Percentiles rank a stretch among this genome's conserved stretches.
These are phyloP conservation scores for Ophiostoma sp. DNA, from an alignment of 2,329 filamentous ascomycete genomes.

Conservation along the genomic window DNA sequence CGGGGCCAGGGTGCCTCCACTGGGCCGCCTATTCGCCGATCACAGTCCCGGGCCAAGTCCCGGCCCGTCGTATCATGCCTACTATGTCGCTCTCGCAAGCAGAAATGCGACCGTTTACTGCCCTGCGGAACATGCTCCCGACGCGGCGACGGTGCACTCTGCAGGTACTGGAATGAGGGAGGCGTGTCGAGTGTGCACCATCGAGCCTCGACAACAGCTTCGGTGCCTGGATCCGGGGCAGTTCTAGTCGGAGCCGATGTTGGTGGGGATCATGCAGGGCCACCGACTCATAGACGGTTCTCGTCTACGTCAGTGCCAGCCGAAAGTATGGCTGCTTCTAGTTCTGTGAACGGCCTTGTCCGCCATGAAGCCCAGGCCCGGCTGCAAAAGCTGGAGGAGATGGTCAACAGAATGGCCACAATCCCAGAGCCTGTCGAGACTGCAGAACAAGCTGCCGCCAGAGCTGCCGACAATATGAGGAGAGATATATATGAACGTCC, in stretches of 20 bases:
- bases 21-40: conserved; percentile 12
- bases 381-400: conserved; percentile 39
- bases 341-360: not conserved
- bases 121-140: conserved; percentile 39
- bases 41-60: conserved; percentile 12
- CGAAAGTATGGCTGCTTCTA: not conserved
- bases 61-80: conserved; percentile 41
- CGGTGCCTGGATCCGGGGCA: not conserved
- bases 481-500: not conserved
- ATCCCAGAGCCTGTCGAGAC: not conserved
- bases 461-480: not conserved
- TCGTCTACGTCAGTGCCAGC: not conserved
- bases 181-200: conserved; percentile 6
- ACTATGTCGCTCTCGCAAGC: conserved; percentile 41
- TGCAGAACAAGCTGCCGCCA: not conserved
- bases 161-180: conserved; percentile 32
- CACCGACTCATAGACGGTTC: not conserved
- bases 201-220: not conserved
- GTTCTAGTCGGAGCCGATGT: not conserved
- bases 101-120: conserved; percentile 40
- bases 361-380: conserved; percentile 38
- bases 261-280: not conserved
- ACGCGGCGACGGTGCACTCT: conserved; percentile 35
- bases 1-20: not conserved
- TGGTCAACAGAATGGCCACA: conserved; percentile 33